Percentiles rank a stretch among this genome's conserved stretches.
phyloP scores from a whole-genome alignment of 805 yeast genomes.

The Pichia nakasei region DNA sequence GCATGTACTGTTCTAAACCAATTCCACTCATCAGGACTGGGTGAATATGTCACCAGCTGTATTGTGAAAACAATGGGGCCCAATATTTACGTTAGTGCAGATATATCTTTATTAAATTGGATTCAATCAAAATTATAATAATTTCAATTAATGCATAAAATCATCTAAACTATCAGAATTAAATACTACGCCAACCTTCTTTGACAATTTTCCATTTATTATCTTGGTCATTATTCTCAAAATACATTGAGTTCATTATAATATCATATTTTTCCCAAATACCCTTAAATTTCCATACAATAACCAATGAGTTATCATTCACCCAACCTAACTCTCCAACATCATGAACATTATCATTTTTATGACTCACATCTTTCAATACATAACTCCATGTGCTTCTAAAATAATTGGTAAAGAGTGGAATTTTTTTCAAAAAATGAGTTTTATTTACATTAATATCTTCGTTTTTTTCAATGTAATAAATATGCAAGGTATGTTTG shows the following conservation, averaged over 20 bases:
- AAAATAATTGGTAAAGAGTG: conserved; percentile 56
- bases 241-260: conserved; percentile 35
- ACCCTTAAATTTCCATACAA: conserved; percentile 65
- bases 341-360: conserved; percentile 25
- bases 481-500: conserved; percentile 83
- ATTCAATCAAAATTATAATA: conserved; percentile 1
- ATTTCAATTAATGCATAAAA: too few relatives aligned
- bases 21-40: conserved; percentile 9
- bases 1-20: conserved; percentile 9
- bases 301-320: conserved; percentile 60
- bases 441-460: conserved; percentile 28
- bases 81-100: conserved; percentile 4
- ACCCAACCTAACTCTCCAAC: conserved; percentile 64
- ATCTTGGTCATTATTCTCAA: conserved; percentile 5
- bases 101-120: not conserved
- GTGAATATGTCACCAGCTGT: conserved; percentile 5
- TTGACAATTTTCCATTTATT: conserved; percentile 48
- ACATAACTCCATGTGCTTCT: conserved; percentile 85
- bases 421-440: conserved; percentile 57
- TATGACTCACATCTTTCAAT: conserved; percentile 45
- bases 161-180: too few relatives aligned
- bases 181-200: conserved; percentile 57
- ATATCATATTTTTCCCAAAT: conserved; percentile 85
- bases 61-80: conserved; percentile 7
- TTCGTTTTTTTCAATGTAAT: conserved; percentile 18